Evolutionary conservation across 2,329 filamentous ascomycete species (phyloP).

Genomic region (Ophiostoma montium): DNA sequence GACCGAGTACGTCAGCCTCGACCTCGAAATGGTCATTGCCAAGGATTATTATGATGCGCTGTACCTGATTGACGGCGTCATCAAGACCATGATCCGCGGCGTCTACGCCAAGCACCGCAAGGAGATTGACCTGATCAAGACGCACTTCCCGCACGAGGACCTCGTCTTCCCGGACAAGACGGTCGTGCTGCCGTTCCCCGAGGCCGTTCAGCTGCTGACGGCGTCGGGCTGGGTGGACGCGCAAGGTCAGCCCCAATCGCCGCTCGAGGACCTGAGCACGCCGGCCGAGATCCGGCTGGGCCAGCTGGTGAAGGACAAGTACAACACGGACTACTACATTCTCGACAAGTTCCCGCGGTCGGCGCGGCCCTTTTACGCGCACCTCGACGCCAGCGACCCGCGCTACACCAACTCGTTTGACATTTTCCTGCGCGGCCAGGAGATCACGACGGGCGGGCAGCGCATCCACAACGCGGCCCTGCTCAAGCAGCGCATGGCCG

Average conservation of each 20-base stretch:
- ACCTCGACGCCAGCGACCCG: conserved; percentile 61
- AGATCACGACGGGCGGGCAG: conserved; percentile 84
- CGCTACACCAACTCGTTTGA: conserved; percentile 83
- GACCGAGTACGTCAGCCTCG: conserved; percentile 86
- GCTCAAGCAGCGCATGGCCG: conserved; percentile 64
- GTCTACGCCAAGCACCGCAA: conserved; percentile 33
- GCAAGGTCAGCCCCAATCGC: conserved; percentile 54
- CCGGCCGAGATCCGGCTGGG: conserved; percentile 79
- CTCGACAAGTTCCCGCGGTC: conserved; percentile 82
- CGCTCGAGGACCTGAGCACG: conserved; percentile 70
- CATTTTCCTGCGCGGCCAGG: conserved; percentile 85
- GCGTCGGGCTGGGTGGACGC: conserved; percentile 65
- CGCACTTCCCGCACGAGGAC: conserved; percentile 75
- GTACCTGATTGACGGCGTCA: conserved; percentile 61
- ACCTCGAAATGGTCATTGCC: conserved; percentile 85
- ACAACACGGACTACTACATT: conserved; percentile 81
- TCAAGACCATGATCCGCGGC: conserved; percentile 54
- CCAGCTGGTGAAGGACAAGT: conserved; percentile 72
- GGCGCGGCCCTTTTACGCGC: conserved; percentile 82
- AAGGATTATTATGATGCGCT: conserved; percentile 84
- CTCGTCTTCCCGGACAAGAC: conserved; percentile 80
- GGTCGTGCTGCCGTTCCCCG: conserved; percentile 63
- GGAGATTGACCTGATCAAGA: conserved; percentile 63
- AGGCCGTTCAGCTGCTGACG: conserved; percentile 69
- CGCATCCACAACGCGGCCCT: conserved; percentile 72